phyloP scores from a whole-genome alignment of 1,284 basidiomycete species.

The Malassezia nana region DNA sequence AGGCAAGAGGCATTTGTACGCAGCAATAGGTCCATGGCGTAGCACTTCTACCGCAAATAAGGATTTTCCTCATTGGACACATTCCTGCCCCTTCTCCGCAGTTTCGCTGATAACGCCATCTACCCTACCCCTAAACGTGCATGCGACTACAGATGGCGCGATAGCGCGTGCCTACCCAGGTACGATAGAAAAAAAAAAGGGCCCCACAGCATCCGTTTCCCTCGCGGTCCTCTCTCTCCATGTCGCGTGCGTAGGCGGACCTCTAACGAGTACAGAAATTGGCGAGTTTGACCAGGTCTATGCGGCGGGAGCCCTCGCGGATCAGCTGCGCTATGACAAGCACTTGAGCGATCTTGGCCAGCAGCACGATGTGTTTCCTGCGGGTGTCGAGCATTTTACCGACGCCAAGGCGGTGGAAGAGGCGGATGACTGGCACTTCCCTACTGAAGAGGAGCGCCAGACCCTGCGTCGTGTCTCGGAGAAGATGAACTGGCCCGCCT shows the following conservation, averaged over 20 bases:
- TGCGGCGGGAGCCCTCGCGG: not conserved
- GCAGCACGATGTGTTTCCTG: not conserved
- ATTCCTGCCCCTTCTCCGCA: no score
- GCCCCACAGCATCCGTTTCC: no score
- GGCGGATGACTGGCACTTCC: conserved; percentile 14
- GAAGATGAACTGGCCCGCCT: conserved; percentile 38
- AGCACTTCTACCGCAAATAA: no score
- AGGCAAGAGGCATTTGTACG: no score
- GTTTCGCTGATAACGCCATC: no score
- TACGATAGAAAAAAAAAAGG: not conserved
- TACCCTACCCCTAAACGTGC: no score
- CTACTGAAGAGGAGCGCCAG: conserved; percentile 35
- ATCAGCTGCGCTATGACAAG: not conserved
- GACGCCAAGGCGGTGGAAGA: conserved; percentile 1
- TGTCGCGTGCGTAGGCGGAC: not conserved
- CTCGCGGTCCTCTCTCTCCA: not conserved
- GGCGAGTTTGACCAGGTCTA: not conserved
- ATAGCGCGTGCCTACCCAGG: no score
- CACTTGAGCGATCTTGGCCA: conserved; percentile 5
- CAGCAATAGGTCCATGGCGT: no score
- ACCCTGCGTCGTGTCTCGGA: conserved; percentile 41
- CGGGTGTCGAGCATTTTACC: not conserved
- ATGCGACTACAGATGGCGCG: no score
- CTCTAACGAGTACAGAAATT: not conserved
- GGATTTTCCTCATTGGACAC: no score